Base-by-base conservation (phyloP, 2,329 filamentous ascomycete species). In the Cercospora nicotianae region DNA sequence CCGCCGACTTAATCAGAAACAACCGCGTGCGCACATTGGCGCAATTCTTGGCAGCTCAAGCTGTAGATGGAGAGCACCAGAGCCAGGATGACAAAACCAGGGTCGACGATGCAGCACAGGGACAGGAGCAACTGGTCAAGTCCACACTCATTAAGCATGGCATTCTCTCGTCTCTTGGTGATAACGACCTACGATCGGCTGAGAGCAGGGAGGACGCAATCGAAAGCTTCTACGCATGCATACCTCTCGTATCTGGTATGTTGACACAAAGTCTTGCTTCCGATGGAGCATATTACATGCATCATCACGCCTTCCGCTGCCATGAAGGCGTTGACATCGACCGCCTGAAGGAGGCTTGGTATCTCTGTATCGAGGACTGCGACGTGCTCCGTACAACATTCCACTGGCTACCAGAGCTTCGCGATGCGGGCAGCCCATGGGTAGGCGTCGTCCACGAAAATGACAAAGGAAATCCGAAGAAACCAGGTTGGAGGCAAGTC, bases 181-280 rank as follows among this genome's bases (percentile, higher is more conserved):
- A 33, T 5, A 18, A 23, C 6, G 31, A 39, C 8, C 8, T 10
- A 13, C 10, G 0, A 23, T 10, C 42, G 18, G 18, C 42, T 8
- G 36, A 39, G 36, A 48, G 18, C 18, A 48, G 18, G 3, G 42
- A 48, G 18, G 42, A 48, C 10, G 18, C 42, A 13, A 48, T 48
- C 42, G 42, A 48, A 48, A 48, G 42, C 42, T 58, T 28, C 16
- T 70, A 70, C 53, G 59, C 65, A 23, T 65, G 62, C 51, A 70
- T 67, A 23, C 69, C 69, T 9, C 60, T 70, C n/a, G 67, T 67
- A 42, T 45, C 64, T 42, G 69, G 69, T 12, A 69, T 70, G 67
- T 64, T 70, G n/a, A 60, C 60, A 10, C 60, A 64, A 30, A 69
- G 69, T 62, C 63, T 70, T 7, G 68, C 68, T 13, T 64, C 68